Evolutionary conservation across 371 early-diverging fungal species (phyloP), one percentile per base, ranked within the genome.

Genomic region (Astathelohania contejeani): DNA sequence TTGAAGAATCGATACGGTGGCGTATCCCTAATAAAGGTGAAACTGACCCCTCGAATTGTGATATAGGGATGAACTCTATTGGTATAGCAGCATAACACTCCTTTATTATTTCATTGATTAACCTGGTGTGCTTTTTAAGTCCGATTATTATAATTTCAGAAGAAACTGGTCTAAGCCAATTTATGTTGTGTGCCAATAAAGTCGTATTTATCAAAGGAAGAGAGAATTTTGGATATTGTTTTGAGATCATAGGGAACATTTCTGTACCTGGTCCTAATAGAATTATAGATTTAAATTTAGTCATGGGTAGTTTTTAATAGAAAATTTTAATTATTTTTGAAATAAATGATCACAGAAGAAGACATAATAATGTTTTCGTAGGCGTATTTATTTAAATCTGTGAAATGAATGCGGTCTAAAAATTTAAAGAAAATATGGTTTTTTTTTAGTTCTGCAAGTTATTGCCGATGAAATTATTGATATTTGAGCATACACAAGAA

Each of bases 201-300:
- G 55, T 45, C 14, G 14, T 57, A 20, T 62, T 56, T 23, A 62
- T 20, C 22, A 62, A 50, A n/a, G 56, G 62, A 3, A 62, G 22
- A 16, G 27, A 50, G 1, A 45, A 38, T 38, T 49, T 56, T 27
- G 40, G 26, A 4, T 47, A 28, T 10, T 29, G 28, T 25, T 37
- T 42, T 18, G 35, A 56, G 12, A 46, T 40, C 27, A 62, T 43
- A 28, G 62, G 62, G 49, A 51, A 56, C 10, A 62, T 9, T 20
- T 62, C 55, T 27, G 50, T 42, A 23, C 62, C 53, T 6, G 62
- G 62, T 14, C 56, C 62, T 53, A 62, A 44, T 20, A 62, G 46
- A 29, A 62, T 57, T 16, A 62, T 45, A 22, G 56, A 39, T 10
- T 60, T 49, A 48, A 60, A 53, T 40, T 40, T 16, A 40, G n/a